A percentile compares a stretch with the other conserved stretches of the same genome.
phyloP scores from a whole-genome alignment of 164 flowering plant genomes.

The Aristolochia californica region DNA sequence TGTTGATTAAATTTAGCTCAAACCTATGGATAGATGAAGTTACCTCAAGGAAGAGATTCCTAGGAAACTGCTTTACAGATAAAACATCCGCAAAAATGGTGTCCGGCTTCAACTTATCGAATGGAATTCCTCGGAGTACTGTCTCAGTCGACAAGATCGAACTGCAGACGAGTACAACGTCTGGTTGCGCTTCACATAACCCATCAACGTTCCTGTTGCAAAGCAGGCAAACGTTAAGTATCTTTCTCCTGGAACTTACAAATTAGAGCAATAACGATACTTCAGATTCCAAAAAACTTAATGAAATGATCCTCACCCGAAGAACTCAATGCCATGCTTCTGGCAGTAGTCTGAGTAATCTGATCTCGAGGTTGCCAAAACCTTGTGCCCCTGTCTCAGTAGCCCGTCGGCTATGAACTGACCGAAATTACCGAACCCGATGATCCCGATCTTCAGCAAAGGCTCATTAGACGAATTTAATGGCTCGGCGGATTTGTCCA shows the following conservation, averaged over 20 bases:
- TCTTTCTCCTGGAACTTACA: background rate
- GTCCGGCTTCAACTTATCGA: constrained; percentile 23
- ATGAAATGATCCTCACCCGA: constrained; percentile 10
- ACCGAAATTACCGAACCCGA: constrained; percentile 29
- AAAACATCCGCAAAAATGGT: constrained; percentile 31
- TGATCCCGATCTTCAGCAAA: constrained; percentile 16
- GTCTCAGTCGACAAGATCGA: constrained; percentile 28
- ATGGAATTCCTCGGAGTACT: constrained; percentile 22
- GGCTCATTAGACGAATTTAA: background rate
- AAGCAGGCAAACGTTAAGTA: background rate
- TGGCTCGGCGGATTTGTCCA: background rate
- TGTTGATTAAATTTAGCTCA: too few relatives aligned
- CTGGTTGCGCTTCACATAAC: constrained; percentile 28
- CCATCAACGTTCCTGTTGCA: constrained; percentile 16
- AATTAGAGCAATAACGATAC: background rate
- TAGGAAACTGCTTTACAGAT: constrained; percentile 30
- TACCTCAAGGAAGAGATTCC: constrained; percentile 26
- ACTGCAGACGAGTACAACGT: constrained; percentile 24
- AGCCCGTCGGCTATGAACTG: constrained; percentile 25
- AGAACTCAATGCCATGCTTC: constrained; percentile 16
- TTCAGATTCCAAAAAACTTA: background rate
- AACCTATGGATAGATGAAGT: too few relatives aligned
- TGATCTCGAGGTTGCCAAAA: constrained; percentile 24
- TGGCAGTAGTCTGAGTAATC: constrained; percentile 21
- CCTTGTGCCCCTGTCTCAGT: constrained; percentile 21